Conservation (phyloP, 768 basidiomycete species). For the Suillus sp. region DNA sequence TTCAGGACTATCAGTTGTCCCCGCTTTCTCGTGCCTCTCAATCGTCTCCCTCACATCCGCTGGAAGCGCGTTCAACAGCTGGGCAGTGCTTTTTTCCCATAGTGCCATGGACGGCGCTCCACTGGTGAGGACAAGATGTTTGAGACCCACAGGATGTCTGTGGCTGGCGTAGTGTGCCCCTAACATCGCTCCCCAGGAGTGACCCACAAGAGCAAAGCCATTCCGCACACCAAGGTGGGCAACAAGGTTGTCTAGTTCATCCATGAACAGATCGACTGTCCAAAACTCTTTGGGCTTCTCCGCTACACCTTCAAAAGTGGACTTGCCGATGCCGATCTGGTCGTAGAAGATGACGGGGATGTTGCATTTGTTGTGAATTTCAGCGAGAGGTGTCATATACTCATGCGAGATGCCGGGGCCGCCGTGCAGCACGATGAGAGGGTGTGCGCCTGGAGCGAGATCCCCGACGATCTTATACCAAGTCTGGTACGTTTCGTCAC, state of each 20-base stretch:
- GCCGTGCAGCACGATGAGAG: constrained; percentile 55
- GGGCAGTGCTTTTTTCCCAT: constrained; percentile 17
- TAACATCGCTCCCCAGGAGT: constrained; percentile 55
- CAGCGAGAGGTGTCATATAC: constrained; percentile 38
- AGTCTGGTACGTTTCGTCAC: constrained; percentile 36
- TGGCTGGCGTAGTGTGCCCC: constrained; percentile 36
- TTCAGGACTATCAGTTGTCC: constrained; percentile 28
- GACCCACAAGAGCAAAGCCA: constrained; percentile 46
- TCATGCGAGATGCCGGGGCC: constrained; percentile 50
- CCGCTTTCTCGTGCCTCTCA: constrained; percentile 27
- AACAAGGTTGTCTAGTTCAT: constrained; percentile 50
- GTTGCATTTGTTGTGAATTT: constrained; percentile 24
- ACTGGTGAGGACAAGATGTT: constrained; percentile 31
- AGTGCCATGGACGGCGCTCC: constrained; percentile 30
- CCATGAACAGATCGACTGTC: constrained; percentile 49
- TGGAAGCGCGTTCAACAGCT: constrained; percentile 24
- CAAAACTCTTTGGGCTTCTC: constrained; percentile 38
- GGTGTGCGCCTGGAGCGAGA: constrained; percentile 38
- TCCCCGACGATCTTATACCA: constrained; percentile 55
- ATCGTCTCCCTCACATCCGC: constrained; percentile 22
- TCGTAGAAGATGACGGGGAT: constrained; percentile 47
- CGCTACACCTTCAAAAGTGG: constrained; percentile 35
- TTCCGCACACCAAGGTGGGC: constrained; percentile 40
- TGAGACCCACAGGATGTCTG: constrained; percentile 36
- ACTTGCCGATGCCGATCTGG: constrained; percentile 43